phyloP scores from a whole-genome alignment of 441 rosid genomes.

The Gossypium davidsonii region DNA sequence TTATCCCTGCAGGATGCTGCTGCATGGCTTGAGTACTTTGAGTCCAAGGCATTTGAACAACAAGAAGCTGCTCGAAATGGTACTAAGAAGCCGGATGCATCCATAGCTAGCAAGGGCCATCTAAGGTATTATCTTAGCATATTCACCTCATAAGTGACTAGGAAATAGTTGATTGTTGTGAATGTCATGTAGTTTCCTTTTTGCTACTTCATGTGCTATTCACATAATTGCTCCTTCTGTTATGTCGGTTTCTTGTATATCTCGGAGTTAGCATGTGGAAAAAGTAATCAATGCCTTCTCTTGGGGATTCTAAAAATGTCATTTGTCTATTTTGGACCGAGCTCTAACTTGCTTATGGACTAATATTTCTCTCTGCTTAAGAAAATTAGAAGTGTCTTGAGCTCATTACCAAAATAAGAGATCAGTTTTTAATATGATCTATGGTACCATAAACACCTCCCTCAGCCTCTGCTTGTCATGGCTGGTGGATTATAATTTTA shows the following conservation, averaged over 20 bases:
- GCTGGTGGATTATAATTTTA: not conserved
- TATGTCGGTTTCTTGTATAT: not conserved
- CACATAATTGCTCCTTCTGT: not conserved
- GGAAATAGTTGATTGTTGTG: slow-evolving; percentile 7
- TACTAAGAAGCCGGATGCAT: slow-evolving; percentile 67
- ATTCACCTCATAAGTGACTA: not conserved
- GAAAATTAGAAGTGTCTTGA: not conserved
- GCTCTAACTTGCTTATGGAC: not conserved
- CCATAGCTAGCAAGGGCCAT: slow-evolving; percentile 80
- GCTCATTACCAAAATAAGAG: not conserved
- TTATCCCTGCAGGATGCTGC: slow-evolving; percentile 55
- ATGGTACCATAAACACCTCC: not conserved
- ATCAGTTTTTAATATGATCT: not conserved
- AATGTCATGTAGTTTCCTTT: not conserved
- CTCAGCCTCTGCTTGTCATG: slow-evolving; percentile 1
- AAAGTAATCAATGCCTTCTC: not conserved
- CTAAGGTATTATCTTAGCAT: slow-evolving; percentile 39
- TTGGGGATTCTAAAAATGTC: not conserved
- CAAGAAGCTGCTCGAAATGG: slow-evolving; percentile 81
- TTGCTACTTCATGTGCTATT: not conserved
- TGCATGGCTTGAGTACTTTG: slow-evolving; percentile 76
- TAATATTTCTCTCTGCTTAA: not conserved
- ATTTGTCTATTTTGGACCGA: not conserved
- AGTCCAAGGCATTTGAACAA: slow-evolving; percentile 72
- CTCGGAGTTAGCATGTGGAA: not conserved